A percentile compares a stretch with the other conserved stretches of the same genome.
Conservation (phyloP, 2,329 filamentous ascomycete species). For the Trichophyton benhamiae region DNA sequence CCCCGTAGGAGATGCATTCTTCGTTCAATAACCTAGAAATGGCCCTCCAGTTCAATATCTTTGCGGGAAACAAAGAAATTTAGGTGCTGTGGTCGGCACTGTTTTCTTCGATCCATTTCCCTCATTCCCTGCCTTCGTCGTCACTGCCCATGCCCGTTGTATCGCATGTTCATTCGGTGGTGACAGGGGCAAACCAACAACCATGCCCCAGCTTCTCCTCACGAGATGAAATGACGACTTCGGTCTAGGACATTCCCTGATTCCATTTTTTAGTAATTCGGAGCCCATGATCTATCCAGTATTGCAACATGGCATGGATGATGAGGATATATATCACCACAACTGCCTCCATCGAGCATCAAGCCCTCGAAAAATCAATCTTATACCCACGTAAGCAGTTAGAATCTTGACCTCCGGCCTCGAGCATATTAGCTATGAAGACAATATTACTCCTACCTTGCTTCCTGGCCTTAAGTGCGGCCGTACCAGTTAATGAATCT, state of each 20-base stretch:
- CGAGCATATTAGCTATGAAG: neutral
- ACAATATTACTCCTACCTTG: neutral
- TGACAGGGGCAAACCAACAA: neutral
- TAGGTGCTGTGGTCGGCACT: neutral
- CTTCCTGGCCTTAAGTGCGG: neutral
- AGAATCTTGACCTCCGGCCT: neutral
- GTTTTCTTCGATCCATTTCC: neutral
- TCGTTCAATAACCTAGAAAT: neutral
- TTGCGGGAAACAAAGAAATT: neutral
- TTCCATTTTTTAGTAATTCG: neutral
- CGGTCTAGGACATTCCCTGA: neutral
- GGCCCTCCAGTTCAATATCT: neutral
- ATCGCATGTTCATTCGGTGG: neutral
- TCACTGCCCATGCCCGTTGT: neutral
- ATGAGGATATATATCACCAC: neutral
- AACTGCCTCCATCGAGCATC: neutral
- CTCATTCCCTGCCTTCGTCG: neutral
- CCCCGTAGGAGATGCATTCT: neutral
- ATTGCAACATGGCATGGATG: neutral
- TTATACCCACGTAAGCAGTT: neutral
- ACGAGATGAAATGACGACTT: neutral
- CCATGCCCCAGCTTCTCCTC: neutral
- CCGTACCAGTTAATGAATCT: neutral
- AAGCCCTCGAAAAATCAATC: neutral
- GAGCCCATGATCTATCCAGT: neutral